Base-by-base conservation (phyloP, 2,329 filamentous ascomycete species). In the Colletotrichum sp. region DNA sequence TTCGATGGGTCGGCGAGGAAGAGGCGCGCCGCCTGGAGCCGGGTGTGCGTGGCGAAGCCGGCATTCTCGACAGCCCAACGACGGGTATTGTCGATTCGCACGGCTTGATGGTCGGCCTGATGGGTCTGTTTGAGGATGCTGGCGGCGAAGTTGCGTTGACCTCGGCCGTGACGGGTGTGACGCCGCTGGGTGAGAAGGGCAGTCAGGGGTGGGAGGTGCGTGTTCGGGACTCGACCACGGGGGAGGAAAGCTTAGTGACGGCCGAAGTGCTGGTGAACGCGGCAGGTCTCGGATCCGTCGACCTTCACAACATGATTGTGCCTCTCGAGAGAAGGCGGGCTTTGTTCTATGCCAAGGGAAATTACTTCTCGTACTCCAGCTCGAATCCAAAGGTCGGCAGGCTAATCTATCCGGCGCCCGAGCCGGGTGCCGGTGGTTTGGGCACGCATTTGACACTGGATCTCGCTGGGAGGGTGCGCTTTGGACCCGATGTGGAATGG, bases 401-500 rank as follows among this genome's bases (percentile, higher is more conserved):
- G 0, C 91, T 99, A 27, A 89, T 99, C 67, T 99, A 98, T 82
- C 97, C 97, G 0, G 96, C 94, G 0, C 96, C 96, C 0, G 88
- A 94, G 11, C 94, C 96, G 0, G 96, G 96, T 3, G 91, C 93
- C 27, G 96, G 92, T 68, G 96, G 97, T 0, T 87, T 99, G 1
- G 97, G 97, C 64, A 98, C 97, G 0, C 97, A 99, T 84, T 88
- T 99, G 22, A 99, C 97, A 1, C 90, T 98, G 73, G 97, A 99
- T 83, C 90, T 98, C 85, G 90, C 88, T 0, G 96, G 96, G 0
- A 91, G 95, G 1, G 90, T 98, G 59, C 93, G 95, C 48, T 99
- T 99, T 84, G 97, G 97, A 0, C 97, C 97, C 0, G 97, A 99
- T 82, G 94, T 98, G 16, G 95, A 98, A 83, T 98, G 97, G 97